phyloP scores from a whole-genome alignment of 305 asterid species.

The Fraxinus floribunda region DNA sequence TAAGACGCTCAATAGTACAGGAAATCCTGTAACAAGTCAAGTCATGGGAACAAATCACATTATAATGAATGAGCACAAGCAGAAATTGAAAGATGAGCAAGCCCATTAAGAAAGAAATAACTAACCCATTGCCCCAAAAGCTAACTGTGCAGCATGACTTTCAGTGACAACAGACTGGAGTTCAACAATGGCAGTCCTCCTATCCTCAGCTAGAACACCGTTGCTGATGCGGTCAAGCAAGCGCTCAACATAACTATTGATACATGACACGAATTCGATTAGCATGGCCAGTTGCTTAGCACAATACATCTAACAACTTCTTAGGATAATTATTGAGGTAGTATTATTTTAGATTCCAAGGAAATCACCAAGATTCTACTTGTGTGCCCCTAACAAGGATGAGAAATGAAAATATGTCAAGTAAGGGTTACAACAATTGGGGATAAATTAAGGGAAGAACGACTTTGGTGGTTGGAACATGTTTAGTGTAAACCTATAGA shows the following conservation, averaged over 20 bases:
- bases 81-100: slow-evolving; percentile 6
- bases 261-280: slow-evolving; percentile 19
- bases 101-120: slow-evolving; percentile 21
- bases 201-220: slow-evolving; percentile 83
- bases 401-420: not conserved
- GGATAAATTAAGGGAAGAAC: not conserved
- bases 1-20: slow-evolving; percentile 71
- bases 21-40: slow-evolving; percentile 52
- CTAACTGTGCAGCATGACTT: slow-evolving; percentile 76
- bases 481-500: not conserved
- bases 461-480: not conserved
- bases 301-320: slow-evolving; percentile 8
- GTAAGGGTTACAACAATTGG: not conserved
- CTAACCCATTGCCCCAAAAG: slow-evolving; percentile 96
- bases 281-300: slow-evolving; percentile 3
- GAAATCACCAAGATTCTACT: not conserved
- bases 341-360: slow-evolving; percentile 4
- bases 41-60: slow-evolving; percentile 8
- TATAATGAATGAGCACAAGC: slow-evolving; percentile 11
- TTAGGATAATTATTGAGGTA: slow-evolving; percentile 14
- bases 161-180: slow-evolving; percentile 88
- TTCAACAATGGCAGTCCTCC: slow-evolving; percentile 78
- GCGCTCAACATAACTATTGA: slow-evolving; percentile 80
- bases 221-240: slow-evolving; percentile 94
- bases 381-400: not conserved